Base-by-base conservation (phyloP, 305 asterid species). In the Rubia peregrina region DNA sequence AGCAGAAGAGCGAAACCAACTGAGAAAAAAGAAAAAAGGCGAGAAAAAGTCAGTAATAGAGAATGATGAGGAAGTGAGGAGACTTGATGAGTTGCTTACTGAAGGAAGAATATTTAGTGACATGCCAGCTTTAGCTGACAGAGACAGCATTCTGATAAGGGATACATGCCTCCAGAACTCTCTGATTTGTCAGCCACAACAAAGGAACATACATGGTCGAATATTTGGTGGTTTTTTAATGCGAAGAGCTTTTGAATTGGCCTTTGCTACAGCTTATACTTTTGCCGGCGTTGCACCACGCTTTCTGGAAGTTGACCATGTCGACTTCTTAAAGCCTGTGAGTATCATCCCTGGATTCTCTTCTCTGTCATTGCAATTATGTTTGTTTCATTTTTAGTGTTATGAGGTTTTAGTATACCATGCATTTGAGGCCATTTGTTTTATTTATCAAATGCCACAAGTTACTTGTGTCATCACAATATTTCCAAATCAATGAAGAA, bases 141-240 rank as follows among this genome's bases (percentile, higher is more conserved):
- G 90, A 76, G 91, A 90, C 71, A 90, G 95, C 73, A 92, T 90
- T 82, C 90, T 92, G 60, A 88, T 92, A 71, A 83, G 77, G 71
- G 87, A 90, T 43, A 92, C 97, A 38, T 86, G 87, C 80, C 97
- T 92, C 68, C 95, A 92, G 77, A 90, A 92, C 73, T 92, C 95
- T 64, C 74, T 90, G 68, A 81, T 92, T 84, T 92, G 98, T 76
- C 98, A 88, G 78, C 98, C 98, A 22, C 98, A 92, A 73, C 98
- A 90, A 72, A 83, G 95, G 81, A 92, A 92, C 62, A 88, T 87
- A 49, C 96, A 90, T 61, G 97, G 98, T 71, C 88, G 97, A 43
- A 92, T 92, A 65, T 92, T 92, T 51, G 98, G 98, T 71, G 97
- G 97, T n/a, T 90, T 92, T 76, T 76, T 92, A 75, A 92, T 88